Base-by-base conservation (phyloP, 805 yeast species). In the Kuraishia borneana region DNA sequence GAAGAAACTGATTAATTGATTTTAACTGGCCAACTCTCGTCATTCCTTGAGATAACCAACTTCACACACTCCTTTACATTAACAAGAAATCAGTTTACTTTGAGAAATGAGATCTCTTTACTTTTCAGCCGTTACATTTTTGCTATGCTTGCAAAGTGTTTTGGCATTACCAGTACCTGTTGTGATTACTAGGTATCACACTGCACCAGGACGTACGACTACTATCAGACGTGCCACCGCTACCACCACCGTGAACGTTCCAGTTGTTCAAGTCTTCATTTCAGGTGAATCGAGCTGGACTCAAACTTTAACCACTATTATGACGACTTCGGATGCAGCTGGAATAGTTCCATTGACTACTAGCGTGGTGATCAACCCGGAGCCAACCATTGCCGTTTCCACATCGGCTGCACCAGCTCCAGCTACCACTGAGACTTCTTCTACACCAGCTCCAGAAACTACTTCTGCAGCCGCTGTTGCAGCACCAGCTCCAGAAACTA, bases 231-330 rank as follows among this genome's bases (percentile, higher is more conserved):
- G 48, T 48, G 54, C 45, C 29, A 57, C 61, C 1, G 73, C 69
- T 28, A 65, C 71, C 19, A 59, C 68, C 18, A 68, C 75, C 10
- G 53, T 65, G 14, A 56, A 60, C 42, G 56, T 68, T 38, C 76
- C 77, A 18, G 64, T 74, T 14, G 76, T 72, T 26, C 67, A 70
- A 41, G 52, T 72, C 13, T 56, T 69, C 29, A 61, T 72, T 33
- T 68, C 73, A 6, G 61, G 68, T 45, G 75, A 72, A 32, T 68
- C 56, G 27, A 66, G 73, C 26, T 68, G 60, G 42, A 71, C 77
- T 12, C 46, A 49, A 38, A 73, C 78, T 18, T 48, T 60, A 35
- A 55, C 63, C 8, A 49, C 58, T 22, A 60, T 64, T 31, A 54
- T 56, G 17, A 58, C 68, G 13, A 50, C 44, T 18, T 20, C 36